Conservation (phyloP, 805 yeast genomes). For the Lipomyces chichibuensis region DNA sequence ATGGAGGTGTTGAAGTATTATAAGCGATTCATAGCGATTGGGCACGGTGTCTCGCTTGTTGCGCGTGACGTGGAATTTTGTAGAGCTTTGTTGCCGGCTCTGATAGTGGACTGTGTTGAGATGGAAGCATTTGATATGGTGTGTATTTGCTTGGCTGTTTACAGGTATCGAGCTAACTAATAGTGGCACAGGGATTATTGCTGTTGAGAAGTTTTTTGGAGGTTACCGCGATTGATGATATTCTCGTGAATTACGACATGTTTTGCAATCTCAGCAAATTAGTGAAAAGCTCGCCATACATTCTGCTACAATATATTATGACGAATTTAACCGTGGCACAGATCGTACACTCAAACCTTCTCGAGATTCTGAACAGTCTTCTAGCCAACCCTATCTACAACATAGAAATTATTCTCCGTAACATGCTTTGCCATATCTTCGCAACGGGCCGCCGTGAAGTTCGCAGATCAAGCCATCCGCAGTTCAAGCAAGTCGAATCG, state of each 20-base stretch:
- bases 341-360: conserved; percentile 8
- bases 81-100: conserved; percentile 17
- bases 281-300: conserved; percentile 14
- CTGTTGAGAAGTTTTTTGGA: conserved; percentile 20
- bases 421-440: conserved; percentile 13
- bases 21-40: conserved; percentile 30
- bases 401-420: background rate
- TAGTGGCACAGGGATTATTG: conserved; percentile 15
- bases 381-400: background rate
- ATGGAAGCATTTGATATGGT: conserved; percentile 24
- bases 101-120: conserved; percentile 23
- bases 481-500: background rate
- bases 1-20: conserved; percentile 19
- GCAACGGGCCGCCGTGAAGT: conserved; percentile 3
- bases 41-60: conserved; percentile 31
- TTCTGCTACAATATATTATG: conserved; percentile 11
- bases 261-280: conserved; percentile 6
- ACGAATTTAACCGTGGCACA: conserved; percentile 2
- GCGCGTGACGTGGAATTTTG: conserved; percentile 17
- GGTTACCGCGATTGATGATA: conserved; percentile 7
- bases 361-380: background rate
- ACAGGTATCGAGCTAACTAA: background rate
- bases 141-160: background rate
- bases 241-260: conserved; percentile 13
- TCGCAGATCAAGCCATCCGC: conserved; percentile 13